A percentile compares a stretch with the other conserved stretches of the same genome.
Conservation (phyloP, 371 early-diverging fungal species). For the Mucor sp. region DNA sequence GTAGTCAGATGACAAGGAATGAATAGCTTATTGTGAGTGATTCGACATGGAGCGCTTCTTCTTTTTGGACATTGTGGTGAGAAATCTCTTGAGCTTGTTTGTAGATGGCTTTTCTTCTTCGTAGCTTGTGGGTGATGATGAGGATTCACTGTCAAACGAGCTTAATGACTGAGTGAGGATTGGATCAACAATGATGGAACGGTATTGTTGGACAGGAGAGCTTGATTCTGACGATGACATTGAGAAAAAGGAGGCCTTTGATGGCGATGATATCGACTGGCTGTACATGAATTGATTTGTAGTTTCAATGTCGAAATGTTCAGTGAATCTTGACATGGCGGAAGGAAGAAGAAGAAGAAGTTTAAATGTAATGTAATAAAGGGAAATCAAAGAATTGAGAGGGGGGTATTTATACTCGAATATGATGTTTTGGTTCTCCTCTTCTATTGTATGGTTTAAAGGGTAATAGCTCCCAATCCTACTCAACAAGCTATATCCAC, state of each 20-base stretch:
- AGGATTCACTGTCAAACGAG: slow-evolving; percentile 3
- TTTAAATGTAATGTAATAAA: neutral
- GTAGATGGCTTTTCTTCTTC: neutral
- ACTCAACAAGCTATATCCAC: neutral
- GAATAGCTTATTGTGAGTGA: slow-evolving; percentile 1
- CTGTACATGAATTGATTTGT: slow-evolving; percentile 11
- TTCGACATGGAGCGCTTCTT: slow-evolving; percentile 21
- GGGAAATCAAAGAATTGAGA: neutral
- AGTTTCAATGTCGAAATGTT: slow-evolving; percentile 23
- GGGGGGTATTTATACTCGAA: neutral
- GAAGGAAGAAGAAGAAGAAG: neutral
- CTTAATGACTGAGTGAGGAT: slow-evolving; percentile 5
- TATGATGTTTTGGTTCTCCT: neutral
- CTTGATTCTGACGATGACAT: slow-evolving; percentile 14
- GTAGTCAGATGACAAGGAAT: neutral
- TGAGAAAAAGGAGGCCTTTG: slow-evolving; percentile 20
- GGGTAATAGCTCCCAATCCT: neutral
- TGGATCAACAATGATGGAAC: neutral
- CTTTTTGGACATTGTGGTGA: slow-evolving; percentile 21
- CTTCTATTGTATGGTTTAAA: neutral
- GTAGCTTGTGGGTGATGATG: slow-evolving; percentile 3
- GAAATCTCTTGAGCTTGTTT: slow-evolving; percentile 18
- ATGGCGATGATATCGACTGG: slow-evolving; percentile 15
- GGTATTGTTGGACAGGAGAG: neutral
- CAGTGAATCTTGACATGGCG: slow-evolving; percentile 27